Conservation (phyloP, 371 early-diverging fungal genomes). For the Mortierella sp. region DNA sequence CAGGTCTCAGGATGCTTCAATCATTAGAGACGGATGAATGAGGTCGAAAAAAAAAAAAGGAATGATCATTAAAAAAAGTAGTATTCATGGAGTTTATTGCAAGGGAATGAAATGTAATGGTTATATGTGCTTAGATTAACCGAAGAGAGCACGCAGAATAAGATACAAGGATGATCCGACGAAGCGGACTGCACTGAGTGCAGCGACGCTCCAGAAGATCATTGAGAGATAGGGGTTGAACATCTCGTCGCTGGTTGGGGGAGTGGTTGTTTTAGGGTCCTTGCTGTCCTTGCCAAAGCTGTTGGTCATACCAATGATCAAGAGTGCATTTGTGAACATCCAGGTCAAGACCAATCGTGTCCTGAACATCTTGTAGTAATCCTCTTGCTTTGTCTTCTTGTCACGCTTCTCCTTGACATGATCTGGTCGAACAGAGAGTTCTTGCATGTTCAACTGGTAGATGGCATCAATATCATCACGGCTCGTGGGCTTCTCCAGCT, state of each 20-base stretch:
- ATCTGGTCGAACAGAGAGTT: conserved; percentile 57
- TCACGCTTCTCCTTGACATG: conserved; percentile 69
- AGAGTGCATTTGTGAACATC: conserved; percentile 82
- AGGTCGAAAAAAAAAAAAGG: too few species aligned
- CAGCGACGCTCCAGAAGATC: conserved; percentile 83
- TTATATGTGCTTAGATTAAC: conserved; percentile 11
- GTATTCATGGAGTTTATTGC: too few species aligned
- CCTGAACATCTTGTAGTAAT: conserved; percentile 87
- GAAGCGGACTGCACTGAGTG: conserved; percentile 78
- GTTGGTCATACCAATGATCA: conserved; percentile 70
- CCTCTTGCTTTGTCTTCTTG: conserved; percentile 83
- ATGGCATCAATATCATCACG: conserved; percentile 59
- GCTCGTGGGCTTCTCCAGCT: conserved; percentile 53
- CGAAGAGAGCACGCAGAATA: conserved; percentile 60
- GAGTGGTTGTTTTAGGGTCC: neutral
- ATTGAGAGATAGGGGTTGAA: conserved; percentile 72
- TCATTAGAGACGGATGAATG: too few species aligned
- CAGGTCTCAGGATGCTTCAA: too few species aligned
- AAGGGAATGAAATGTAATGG: too few species aligned
- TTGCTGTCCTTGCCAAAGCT: conserved; percentile 3
- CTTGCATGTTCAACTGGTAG: conserved; percentile 74
- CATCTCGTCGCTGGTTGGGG: conserved; percentile 13
- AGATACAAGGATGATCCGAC: conserved; percentile 77
- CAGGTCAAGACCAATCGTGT: conserved; percentile 85
- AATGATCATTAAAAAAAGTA: too few species aligned